Evolutionary conservation across 75 land plant genomes (phyloP), one percentile per base, ranked within the genome.

Genomic region (Sequoiadendron giganteum): DNA sequence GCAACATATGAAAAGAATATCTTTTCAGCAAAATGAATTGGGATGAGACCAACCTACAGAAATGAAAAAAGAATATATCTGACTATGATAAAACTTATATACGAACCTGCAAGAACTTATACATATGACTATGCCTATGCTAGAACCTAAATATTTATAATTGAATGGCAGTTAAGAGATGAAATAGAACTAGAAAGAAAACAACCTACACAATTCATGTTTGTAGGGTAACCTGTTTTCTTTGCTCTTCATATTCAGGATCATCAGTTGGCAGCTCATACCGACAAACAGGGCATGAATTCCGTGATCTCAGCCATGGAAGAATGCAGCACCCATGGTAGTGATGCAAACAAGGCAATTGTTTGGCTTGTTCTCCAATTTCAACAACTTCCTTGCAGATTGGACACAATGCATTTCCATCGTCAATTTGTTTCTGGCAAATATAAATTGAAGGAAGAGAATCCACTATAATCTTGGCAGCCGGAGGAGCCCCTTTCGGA

Each of bases 361-460:
- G 39, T 85, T 87, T 92, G 30, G 75, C 90, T 52, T 56, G n/a
- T 38, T 88, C 92, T 52, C 42, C 87, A 10, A 91, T 18, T 25
- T n/a, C 28, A 48, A 92, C 28, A 14, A n/a, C 77, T 76, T 92
- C 92, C 93, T 91, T 92, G 88, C 93, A 92, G 70, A 92, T 88
- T 18, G 93, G 90, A 86, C 93, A 92, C 40, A 42, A 75, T 68
- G 83, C 80, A 34, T 38, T 34, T 36, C 54, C 83, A 45, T 39
- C 34, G 3, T 88, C 90, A 5, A 87, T n/a, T 28, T 89, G 49
- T 42, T 89, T 25, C 84, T 88, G 80, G 54, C 30, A 21, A 30
- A 89, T 47, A 39, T 25, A 58, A 45, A 89, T 52, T 32, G 88
- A 86, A 9, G 88, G 88, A 83, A 89, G 56, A 25, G 42, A 25